Evolutionary conservation across 75 land plant genomes (phyloP).

Genomic region (Picea glauca): DNA sequence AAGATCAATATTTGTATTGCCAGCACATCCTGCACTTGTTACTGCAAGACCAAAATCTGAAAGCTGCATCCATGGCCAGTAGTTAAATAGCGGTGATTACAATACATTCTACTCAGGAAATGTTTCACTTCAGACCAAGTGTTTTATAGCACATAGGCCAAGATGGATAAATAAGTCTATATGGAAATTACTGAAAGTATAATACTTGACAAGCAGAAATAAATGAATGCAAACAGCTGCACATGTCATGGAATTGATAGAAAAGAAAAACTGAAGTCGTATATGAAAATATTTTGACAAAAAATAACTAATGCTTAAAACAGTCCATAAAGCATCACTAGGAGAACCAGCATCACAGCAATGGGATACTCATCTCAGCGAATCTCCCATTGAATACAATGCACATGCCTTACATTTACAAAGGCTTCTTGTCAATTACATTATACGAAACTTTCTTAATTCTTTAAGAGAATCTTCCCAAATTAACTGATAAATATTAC

Average conservation of each 20-base stretch:
- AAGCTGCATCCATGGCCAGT: conserved; percentile 40
- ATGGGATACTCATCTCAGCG: too few species aligned
- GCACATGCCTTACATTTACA: too few species aligned
- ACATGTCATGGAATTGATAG: not conserved
- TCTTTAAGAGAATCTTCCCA: too few species aligned
- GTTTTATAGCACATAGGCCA: not conserved
- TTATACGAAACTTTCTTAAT: too few species aligned
- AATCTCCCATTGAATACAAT: too few species aligned
- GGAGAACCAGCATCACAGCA: too few species aligned
- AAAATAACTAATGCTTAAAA: too few species aligned
- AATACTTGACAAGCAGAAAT: not conserved
- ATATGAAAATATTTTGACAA: not conserved
- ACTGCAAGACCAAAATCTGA: conserved; percentile 89
- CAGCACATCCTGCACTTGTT: conserved; percentile 23
- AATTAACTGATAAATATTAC: too few species aligned
- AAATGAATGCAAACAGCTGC: not conserved
- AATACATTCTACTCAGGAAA: not conserved
- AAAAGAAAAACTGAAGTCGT: not conserved
- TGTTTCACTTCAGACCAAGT: not conserved
- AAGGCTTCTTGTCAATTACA: too few species aligned
- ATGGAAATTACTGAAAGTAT: not conserved
- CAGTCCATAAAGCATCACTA: too few species aligned
- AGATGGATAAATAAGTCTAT: not conserved
- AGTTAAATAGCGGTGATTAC: not conserved
- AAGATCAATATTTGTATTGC: conserved; percentile 49